Conservation (phyloP, 2,329 filamentous ascomycete genomes). For the Aureobasidium lini region DNA sequence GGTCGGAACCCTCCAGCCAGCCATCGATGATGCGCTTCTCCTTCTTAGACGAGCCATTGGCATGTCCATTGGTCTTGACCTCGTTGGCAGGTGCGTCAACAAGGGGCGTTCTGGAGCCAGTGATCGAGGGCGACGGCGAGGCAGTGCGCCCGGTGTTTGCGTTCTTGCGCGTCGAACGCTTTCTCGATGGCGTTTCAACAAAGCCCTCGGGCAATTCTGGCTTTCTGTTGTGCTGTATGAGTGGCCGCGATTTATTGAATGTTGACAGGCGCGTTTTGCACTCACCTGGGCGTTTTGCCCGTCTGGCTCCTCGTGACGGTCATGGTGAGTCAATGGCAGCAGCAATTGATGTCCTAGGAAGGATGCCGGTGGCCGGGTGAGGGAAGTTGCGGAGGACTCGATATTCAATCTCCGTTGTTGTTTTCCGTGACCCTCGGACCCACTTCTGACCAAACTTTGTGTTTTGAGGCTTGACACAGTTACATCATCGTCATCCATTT, state of each 20-base stretch:
- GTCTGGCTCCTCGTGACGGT: conserved; percentile 40
- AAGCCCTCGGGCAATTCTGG: conserved; percentile 37
- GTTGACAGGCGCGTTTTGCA: not conserved
- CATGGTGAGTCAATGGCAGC: conserved; percentile 11
- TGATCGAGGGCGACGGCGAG: conserved; percentile 27
- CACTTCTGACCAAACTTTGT: conserved; percentile 7
- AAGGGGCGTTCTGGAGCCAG: conserved; percentile 16
- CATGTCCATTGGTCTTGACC: conserved; percentile 19
- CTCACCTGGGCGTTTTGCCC: conserved; percentile 42
- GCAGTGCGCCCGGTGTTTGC: conserved; percentile 23
- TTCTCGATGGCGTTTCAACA: conserved; percentile 41
- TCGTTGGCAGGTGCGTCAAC: conserved; percentile 16
- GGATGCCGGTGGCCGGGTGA: conserved; percentile 6
- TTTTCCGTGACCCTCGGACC: conserved; percentile 7
- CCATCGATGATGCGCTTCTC: conserved; percentile 30
- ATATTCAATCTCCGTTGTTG: conserved; percentile 11
- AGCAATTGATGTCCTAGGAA: conserved; percentile 1
- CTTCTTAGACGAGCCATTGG: conserved; percentile 30
- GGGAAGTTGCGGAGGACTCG: not conserved
- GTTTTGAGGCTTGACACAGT: not conserved
- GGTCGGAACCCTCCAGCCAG: conserved; percentile 30
- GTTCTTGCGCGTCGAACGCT: conserved; percentile 37
- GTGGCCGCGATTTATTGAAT: conserved; percentile 13
- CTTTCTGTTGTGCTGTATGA: conserved; percentile 22
- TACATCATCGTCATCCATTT: not conserved